Conservation (phyloP, 768 basidiomycete genomes). For the Sporobolomyces pararoseus region DNA sequence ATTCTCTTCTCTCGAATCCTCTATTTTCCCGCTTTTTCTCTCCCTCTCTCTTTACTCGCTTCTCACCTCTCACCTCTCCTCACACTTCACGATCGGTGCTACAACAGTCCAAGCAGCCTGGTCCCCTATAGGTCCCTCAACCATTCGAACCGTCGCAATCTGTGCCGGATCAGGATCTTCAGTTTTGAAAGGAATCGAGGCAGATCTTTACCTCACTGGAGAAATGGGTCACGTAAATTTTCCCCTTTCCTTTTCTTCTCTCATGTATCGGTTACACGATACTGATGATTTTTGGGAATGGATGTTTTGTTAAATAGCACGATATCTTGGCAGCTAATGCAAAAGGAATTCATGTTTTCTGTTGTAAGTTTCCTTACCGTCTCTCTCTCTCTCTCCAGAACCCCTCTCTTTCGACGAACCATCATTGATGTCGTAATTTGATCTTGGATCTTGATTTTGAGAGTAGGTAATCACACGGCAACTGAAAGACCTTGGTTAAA, state of each 20-base stretch:
- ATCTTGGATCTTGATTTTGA: neutral
- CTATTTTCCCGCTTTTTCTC: neutral
- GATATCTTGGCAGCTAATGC: slow-evolving; percentile 78
- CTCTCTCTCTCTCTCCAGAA: neutral
- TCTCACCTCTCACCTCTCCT: neutral
- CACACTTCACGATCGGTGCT: neutral
- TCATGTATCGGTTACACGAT: neutral
- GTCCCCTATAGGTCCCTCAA: neutral
- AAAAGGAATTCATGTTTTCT: slow-evolving; percentile 69
- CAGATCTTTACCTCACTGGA: slow-evolving; percentile 87
- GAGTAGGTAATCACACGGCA: slow-evolving; percentile 63
- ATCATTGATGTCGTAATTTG: no score
- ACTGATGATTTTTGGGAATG: neutral
- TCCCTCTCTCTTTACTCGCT: neutral
- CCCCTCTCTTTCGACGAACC: neutral
- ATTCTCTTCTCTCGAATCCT: no score
- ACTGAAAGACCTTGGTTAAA: slow-evolving; percentile 87
- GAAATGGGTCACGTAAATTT: slow-evolving; percentile 76
- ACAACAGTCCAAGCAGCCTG: slow-evolving; percentile 38
- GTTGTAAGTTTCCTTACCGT: slow-evolving; percentile 47
- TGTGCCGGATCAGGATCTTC: slow-evolving; percentile 87
- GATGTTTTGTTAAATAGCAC: slow-evolving; percentile 57
- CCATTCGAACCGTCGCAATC: slow-evolving; percentile 65
- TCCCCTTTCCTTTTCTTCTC: slow-evolving; percentile 7
- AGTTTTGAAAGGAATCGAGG: slow-evolving; percentile 61